Base-by-base conservation (phyloP, 2,329 filamentous ascomycete species). In the Xylariaceae sp. region DNA sequence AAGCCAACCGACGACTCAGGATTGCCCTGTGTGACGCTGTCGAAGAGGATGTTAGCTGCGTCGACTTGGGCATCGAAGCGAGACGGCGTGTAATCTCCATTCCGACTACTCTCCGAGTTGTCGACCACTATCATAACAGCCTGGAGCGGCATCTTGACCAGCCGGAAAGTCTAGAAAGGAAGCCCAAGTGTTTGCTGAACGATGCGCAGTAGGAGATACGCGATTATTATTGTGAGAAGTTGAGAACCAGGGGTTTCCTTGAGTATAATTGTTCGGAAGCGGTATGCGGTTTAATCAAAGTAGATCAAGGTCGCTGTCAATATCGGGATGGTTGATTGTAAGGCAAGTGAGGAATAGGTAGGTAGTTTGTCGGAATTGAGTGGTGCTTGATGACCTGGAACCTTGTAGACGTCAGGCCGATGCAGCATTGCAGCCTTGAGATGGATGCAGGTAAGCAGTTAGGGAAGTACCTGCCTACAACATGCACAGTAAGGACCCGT, bases 91-190 rank as follows among this genome's bases (percentile, higher is more conserved):
- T 74, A 76, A 65, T 98, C 92, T 61, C 94, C 92, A 69, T 98
- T 98, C 63, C 92, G 82, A 73, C 88, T 94, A 71, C 85, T 89
- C 73, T 98, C 92, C 73, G 89, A 96, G 76, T 97, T 98, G 77
- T 98, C 92, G 59, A 97, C 88, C 76, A 97, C 83, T 66, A 98
- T 87, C 89, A 98, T 97, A 49, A 94, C 94, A 71, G 92, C 94
- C 81, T 98, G 92, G 68, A 98, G 83, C 69, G 83, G 86, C 92
- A 98, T 98, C 61, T 75, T 89, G 80, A 65, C 68, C 65, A 65
- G 17, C 34, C 30, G 43, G 41, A 31, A 13, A 11, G 15, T 31
- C 27, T 41, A 31, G 36, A 28, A 24, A 15, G 9, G n/a, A n/a
- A n/a, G n/a, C n/a, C n/a, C n/a, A n/a, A n/a, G n/a, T n/a, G n/a